Evolutionary conservation across 768 basidiomycete genomes (phyloP).

Genomic region (Lactarius hatsudake): DNA sequence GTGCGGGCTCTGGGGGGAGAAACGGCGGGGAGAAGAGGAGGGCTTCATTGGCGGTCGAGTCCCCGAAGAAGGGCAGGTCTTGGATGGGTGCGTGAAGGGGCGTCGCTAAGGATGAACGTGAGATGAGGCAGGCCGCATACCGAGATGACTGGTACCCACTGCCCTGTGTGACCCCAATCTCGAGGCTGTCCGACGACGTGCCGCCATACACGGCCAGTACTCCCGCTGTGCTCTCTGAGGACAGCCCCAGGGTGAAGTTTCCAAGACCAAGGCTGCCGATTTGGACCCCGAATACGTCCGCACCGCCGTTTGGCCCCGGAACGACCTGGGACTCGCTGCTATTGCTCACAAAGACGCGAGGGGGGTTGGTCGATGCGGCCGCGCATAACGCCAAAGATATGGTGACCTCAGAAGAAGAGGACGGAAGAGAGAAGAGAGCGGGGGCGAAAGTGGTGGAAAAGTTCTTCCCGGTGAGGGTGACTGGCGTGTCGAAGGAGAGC

Average conservation of each 20-base stretch:
- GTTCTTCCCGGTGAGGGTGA: constrained; percentile 15
- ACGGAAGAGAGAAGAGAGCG: constrained; percentile 32
- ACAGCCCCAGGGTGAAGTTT: constrained; percentile 46
- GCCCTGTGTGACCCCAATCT: constrained; percentile 53
- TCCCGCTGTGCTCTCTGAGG: constrained; percentile 40
- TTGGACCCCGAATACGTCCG: constrained; percentile 47
- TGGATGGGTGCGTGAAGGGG: constrained; percentile 47
- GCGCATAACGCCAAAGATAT: constrained; percentile 38
- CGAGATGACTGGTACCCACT: constrained; percentile 1
- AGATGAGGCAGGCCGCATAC: too few relatives aligned
- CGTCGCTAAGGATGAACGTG: background rate
- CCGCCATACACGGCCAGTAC: constrained; percentile 46
- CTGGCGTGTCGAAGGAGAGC: constrained; percentile 1
- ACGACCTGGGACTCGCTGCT: constrained; percentile 35
- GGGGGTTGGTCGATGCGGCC: constrained; percentile 29
- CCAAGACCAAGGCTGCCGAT: constrained; percentile 48
- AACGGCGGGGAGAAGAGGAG: constrained; percentile 66
- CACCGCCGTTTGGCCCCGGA: constrained; percentile 41
- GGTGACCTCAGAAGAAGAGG: constrained; percentile 29
- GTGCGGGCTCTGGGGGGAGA: constrained; percentile 34
- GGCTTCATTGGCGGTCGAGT: constrained; percentile 71
- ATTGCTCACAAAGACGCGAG: constrained; percentile 63
- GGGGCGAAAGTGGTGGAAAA: constrained; percentile 23
- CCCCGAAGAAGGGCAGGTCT: constrained; percentile 58
- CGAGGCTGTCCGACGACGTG: constrained; percentile 45